These are phyloP conservation scores for Pleurotus ostreatus DNA, from an alignment of 768 basidiomycete genomes.

Conservation along the genomic window DNA sequence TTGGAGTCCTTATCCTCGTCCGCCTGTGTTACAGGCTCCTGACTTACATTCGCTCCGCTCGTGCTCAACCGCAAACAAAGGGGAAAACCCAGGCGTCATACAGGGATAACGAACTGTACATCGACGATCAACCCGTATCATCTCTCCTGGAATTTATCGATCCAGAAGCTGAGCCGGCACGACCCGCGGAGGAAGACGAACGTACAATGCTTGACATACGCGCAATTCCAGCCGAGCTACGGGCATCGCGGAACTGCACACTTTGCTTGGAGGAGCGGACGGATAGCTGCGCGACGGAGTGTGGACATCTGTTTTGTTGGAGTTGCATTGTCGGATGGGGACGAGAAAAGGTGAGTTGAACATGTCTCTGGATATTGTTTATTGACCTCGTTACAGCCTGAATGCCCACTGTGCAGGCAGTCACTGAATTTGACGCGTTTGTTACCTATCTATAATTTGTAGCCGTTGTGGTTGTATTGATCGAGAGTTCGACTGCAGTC, in stretches of 20 bases:
- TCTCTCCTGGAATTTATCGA: conserved; percentile 46
- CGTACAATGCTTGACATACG: conserved; percentile 61
- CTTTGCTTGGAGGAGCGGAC: conserved; percentile 84
- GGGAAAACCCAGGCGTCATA: conserved; percentile 25
- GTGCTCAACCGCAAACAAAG: conserved; percentile 18
- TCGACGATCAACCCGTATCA: conserved; percentile 63
- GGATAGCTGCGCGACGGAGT: conserved; percentile 79
- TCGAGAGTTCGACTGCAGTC: background rate
- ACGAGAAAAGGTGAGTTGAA: conserved; percentile 64
- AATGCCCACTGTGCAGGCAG: conserved; percentile 87
- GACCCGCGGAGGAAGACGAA: conserved; percentile 67
- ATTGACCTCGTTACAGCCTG: conserved; percentile 44
- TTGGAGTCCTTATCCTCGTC: conserved; percentile 68
- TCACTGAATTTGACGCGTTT: conserved; percentile 62
- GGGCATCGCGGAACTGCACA: conserved; percentile 70
- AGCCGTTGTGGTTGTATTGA: conserved; percentile 9
- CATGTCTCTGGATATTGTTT: conserved; percentile 2
- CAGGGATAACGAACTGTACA: conserved; percentile 31
- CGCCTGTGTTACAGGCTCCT: conserved; percentile 63
- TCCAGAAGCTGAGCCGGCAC: conserved; percentile 48
- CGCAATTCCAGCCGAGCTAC: conserved; percentile 44
- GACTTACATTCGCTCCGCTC: conserved; percentile 32
- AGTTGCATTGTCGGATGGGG: conserved; percentile 87
- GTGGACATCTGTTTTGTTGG: conserved; percentile 90
- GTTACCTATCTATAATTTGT: conserved; percentile 83